A percentile compares a stretch with the other conserved stretches of the same genome.
Conservation (phyloP, 495 filamentous ascomycete genomes). For the Neurospora sp. region DNA sequence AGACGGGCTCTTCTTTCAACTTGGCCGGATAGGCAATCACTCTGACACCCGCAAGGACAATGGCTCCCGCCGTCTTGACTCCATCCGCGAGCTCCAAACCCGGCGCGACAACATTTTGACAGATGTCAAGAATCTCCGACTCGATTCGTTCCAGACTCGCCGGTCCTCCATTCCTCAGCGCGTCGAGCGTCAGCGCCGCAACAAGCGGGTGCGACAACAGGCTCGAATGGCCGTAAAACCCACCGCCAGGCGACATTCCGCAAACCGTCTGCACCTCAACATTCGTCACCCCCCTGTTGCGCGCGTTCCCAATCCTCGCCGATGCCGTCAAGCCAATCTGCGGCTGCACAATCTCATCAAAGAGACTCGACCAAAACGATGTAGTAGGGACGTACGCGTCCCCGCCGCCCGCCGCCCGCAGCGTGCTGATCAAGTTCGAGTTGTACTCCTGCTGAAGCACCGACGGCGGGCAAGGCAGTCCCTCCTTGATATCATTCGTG, state of each 20-base stretch:
- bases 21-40: background rate
- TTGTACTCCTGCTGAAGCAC: constrained; percentile 37
- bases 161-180: constrained; percentile 31
- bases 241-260: constrained; percentile 22
- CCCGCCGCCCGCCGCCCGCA: constrained; percentile 32
- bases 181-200: constrained; percentile 34
- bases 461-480: constrained; percentile 20
- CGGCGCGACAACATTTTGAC: background rate
- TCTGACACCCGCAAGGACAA: background rate
- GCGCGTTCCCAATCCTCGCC: constrained; percentile 25
- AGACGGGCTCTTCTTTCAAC: background rate
- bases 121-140: background rate
- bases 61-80: background rate
- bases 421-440: constrained; percentile 26
- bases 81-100: background rate
- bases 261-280: constrained; percentile 35
- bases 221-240: constrained; percentile 36
- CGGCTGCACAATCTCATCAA: constrained; percentile 39
- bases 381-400: constrained; percentile 43
- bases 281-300: constrained; percentile 34
- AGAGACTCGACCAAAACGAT: constrained; percentile 29
- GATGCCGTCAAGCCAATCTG: constrained; percentile 34
- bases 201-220: constrained; percentile 35
- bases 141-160: background rate
- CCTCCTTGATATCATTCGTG: constrained; percentile 1